These are phyloP conservation scores for Botrytis hyacinthi DNA, from an alignment of 2,329 filamentous ascomycete genomes.

Conservation along the genomic window DNA sequence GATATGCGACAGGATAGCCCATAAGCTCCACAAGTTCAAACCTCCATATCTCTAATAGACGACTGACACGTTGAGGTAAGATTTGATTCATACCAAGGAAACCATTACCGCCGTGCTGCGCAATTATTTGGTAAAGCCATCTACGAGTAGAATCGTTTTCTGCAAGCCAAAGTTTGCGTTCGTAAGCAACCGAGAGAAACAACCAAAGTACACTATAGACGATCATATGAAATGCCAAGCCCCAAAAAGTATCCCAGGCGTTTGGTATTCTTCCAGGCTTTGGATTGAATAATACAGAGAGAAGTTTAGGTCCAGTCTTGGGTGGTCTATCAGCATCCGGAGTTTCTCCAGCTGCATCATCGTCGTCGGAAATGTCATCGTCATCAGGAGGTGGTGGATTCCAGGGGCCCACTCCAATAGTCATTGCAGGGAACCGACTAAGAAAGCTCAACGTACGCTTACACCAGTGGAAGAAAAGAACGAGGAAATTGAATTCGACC, in stretches of 20 bases:
- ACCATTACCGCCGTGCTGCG: neutral
- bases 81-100: conserved; percentile 11
- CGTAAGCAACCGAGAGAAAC: neutral
- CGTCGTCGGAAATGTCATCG: neutral
- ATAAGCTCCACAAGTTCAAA: neutral
- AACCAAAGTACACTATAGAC: conserved; percentile 8
- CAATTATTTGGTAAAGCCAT: neutral
- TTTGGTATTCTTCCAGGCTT: conserved; percentile 3
- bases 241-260: neutral
- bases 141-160: conserved; percentile 19
- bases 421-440: neutral
- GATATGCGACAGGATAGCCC: conserved; percentile 1
- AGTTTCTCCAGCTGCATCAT: neutral
- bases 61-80: conserved; percentile 1
- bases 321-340: neutral
- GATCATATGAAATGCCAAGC: neutral
- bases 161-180: conserved; percentile 15
- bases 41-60: conserved; percentile 6
- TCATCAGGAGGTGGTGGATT: neutral
- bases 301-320: neutral
- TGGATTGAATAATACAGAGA: neutral
- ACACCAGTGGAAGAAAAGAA: conserved; percentile 9
- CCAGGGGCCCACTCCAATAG: neutral
- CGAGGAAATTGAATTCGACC: conserved; percentile 20
- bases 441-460: neutral